These are phyloP conservation scores for Apiotrichum sp. DNA, from an alignment of 1,284 basidiomycete genomes.

Conservation along the genomic window DNA sequence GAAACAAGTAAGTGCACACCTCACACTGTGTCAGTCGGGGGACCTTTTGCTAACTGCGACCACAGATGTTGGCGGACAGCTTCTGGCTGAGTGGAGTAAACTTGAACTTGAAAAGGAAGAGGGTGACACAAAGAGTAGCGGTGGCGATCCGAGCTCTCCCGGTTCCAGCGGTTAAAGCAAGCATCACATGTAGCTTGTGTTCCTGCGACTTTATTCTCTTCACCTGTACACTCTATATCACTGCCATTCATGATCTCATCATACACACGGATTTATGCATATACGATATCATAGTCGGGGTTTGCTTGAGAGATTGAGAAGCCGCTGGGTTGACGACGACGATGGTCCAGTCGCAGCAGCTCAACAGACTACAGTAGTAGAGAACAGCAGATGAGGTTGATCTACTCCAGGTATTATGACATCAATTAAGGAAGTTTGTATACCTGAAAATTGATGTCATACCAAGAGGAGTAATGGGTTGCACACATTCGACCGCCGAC, in stretches of 20 bases:
- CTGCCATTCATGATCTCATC: background rate
- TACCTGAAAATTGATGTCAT: no score
- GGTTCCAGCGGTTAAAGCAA: background rate
- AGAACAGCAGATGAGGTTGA: no score
- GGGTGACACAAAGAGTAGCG: background rate
- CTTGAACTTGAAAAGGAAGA: constrained; percentile 13
- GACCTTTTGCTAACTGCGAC: background rate
- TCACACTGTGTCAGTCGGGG: background rate
- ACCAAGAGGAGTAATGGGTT: no score
- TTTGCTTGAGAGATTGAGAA: no score
- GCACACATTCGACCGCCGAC: no score
- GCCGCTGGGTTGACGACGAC: no score
- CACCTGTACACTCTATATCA: background rate
- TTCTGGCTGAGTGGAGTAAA: constrained; percentile 71
- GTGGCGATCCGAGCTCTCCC: background rate
- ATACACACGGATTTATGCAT: constrained; percentile 2
- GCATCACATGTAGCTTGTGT: background rate
- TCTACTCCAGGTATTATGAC: no score
- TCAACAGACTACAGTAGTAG: no score
- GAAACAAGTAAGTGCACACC: constrained; percentile 56
- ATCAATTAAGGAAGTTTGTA: no score
- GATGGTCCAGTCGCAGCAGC: no score
- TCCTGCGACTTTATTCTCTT: background rate
- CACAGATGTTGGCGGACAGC: constrained; percentile 57
- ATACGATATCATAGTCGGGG: background rate